A percentile compares a stretch with the other conserved stretches of the same genome.
These are phyloP conservation scores for Eragrostis curvula DNA, from an alignment of 176 grass and related monocot genomes.

Conservation along the genomic window DNA sequence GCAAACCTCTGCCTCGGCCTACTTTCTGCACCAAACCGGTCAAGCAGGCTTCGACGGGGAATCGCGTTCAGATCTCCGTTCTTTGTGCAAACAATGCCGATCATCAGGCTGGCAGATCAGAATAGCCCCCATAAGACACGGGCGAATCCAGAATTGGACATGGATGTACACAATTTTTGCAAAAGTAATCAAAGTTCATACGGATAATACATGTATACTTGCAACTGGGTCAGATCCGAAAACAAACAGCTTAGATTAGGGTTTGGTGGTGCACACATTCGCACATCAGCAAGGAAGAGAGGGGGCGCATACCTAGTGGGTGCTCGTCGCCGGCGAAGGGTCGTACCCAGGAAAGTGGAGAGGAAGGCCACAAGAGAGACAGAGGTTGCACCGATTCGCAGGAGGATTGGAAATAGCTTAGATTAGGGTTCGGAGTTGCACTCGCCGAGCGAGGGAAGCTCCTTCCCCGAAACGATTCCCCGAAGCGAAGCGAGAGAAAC, in stretches of 20 bases:
- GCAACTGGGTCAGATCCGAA: background rate
- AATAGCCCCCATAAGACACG: background rate
- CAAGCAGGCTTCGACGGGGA: slow-evolving; percentile 33
- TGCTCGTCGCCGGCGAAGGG: background rate
- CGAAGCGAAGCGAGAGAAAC: no score
- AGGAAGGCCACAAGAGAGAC: background rate
- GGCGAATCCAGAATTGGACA: background rate
- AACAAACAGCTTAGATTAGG: background rate
- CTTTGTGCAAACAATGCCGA: slow-evolving; percentile 28
- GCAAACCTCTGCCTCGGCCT: background rate
- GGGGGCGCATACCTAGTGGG: background rate
- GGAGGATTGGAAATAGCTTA: no score
- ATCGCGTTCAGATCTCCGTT: slow-evolving; percentile 41
- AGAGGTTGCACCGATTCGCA: no score
- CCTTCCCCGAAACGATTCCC: no score
- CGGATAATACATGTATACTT: no score
- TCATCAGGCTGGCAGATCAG: slow-evolving; percentile 41
- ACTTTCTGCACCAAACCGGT: background rate
- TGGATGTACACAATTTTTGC: background rate
- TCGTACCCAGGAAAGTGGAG: background rate
- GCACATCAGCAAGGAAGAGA: background rate
- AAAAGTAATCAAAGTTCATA: background rate
- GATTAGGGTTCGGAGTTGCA: no score
- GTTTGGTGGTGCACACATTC: background rate
- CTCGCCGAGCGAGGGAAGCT: no score